phyloP scores from a whole-genome alignment of 768 basidiomycete species.

The Suillus clintonianus region DNA sequence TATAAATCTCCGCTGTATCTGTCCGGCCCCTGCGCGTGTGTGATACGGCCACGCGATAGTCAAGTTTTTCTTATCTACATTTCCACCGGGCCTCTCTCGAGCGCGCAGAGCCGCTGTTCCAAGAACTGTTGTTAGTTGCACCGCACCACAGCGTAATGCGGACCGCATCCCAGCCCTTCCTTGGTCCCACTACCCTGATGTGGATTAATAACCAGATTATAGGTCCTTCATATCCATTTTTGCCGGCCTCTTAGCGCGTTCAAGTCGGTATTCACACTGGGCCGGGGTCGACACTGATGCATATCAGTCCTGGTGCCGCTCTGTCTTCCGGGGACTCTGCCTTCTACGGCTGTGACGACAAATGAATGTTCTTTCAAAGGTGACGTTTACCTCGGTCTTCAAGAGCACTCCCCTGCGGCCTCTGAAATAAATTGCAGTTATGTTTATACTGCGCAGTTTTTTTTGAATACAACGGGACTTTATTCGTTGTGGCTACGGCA shows the following conservation, averaged over 20 bases:
- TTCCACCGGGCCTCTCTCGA: not conserved
- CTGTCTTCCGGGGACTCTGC: not conserved
- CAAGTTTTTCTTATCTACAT: not conserved
- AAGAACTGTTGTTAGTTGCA: not conserved
- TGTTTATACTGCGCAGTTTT: not conserved
- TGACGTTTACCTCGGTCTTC: not conserved
- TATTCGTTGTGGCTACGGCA: not conserved
- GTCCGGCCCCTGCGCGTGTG: not conserved
- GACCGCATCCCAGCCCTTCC: not conserved
- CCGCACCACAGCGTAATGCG: not conserved
- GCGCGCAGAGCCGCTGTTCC: not conserved
- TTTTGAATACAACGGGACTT: conserved; percentile 1
- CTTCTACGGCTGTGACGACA: not conserved
- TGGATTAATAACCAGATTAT: not conserved
- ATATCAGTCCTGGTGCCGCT: not conserved
- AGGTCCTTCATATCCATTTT: not conserved
- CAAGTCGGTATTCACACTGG: not conserved
- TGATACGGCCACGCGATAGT: not conserved
- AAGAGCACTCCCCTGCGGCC: not conserved
- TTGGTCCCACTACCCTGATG: not conserved
- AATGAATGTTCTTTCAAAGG: not conserved
- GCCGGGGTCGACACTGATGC: not conserved
- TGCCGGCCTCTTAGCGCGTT: not conserved
- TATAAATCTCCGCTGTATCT: conserved; percentile 5
- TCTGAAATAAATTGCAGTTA: not conserved